These are phyloP conservation scores for Mallotus nudiflorus DNA, from an alignment of 345 rosid genomes.

Conservation along the genomic window DNA sequence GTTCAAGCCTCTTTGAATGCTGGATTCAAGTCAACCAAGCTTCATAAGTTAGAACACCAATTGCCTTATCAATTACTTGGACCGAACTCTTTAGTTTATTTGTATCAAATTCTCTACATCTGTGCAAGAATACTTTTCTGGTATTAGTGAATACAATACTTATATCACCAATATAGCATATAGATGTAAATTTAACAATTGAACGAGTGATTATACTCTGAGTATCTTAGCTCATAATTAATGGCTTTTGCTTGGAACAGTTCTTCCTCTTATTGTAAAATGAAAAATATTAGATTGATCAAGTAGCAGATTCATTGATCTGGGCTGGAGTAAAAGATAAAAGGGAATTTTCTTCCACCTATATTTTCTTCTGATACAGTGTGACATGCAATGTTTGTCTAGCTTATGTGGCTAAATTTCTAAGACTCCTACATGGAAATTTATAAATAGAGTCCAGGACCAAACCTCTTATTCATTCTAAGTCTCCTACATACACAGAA, in stretches of 20 bases:
- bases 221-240: neutral
- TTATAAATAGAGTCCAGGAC: too few relatives aligned
- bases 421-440: too few relatives aligned
- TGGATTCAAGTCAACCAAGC: constrained; percentile 4
- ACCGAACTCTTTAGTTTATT: too few relatives aligned
- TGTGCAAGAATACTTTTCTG: too few relatives aligned
- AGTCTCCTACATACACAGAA: too few relatives aligned
- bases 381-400: neutral
- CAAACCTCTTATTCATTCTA: too few relatives aligned
- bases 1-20: neutral
- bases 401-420: neutral
- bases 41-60: too few relatives aligned
- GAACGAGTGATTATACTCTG: neutral
- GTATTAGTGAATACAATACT: too few relatives aligned
- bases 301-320: neutral
- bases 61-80: too few relatives aligned
- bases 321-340: neutral
- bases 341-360: neutral
- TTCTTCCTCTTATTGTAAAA: neutral
- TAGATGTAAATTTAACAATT: too few relatives aligned
- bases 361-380: too few relatives aligned
- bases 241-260: neutral
- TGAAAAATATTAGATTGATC: neutral
- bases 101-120: too few relatives aligned
- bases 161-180: neutral